Evolutionary conservation across 805 yeast genomes (phyloP), one percentile per base, ranked within the genome.

Genomic region (Schwanniomyces yamadae): DNA sequence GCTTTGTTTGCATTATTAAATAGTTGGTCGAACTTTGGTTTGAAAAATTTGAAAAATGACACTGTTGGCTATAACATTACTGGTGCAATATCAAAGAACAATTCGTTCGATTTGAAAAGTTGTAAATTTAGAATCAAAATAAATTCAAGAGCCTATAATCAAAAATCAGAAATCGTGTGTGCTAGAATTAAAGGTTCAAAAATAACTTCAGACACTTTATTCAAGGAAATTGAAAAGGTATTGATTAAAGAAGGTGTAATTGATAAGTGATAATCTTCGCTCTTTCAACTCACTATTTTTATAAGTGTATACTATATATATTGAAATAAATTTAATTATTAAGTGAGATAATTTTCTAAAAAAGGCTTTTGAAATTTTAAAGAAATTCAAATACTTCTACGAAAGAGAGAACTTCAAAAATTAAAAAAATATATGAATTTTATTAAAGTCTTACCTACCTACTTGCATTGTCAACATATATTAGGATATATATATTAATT

Each of bases 1-100:
- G 87, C 88, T 3, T 61, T 84, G 47, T 72, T 66, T 52, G 77
- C 84, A 28, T 69, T 84, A 37, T 62, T 84, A 45, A 66, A 59
- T 29, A 78, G 82, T 12, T 84, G 93, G 93, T 72, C 77, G 10
- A 77, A 74, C 41, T 82, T 82, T 49, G 91, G 93, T 6, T 59
- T 84, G 48, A 76, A 73, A 45, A 71, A 77, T 41, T 67, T 84
- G 40, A 63, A 59, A 24, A 59, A 74, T 30, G 72, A 72, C 45
- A 63, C 67, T 14, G 57, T 63, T 4, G 55, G 63, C 5, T 55
- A 63, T 48, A 66, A 65, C 21, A 66, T 84, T 20, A 73, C 72
- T n/a, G 90, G 88, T 35, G 69, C 76, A 13, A 73, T 84, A 22
- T 67, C 86, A 1, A 78, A 75, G 45, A 67, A 71, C 39, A 83